Percentiles rank a stretch among this genome's conserved stretches.
phyloP scores from a whole-genome alignment of 306 rosid genomes.

The Citrullus amarus region DNA sequence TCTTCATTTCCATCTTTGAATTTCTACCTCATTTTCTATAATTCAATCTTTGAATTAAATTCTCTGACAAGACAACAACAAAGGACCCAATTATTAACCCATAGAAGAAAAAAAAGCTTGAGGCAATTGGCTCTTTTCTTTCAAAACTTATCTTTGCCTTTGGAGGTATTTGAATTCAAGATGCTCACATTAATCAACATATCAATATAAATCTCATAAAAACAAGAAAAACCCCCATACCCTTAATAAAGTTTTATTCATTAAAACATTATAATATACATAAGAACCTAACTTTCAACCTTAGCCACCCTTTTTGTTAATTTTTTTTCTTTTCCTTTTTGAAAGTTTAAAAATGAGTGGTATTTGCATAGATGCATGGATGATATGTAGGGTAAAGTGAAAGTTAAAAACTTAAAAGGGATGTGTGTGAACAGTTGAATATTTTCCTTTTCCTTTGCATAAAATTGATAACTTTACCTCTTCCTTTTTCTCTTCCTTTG shows the following conservation, averaged over 20 bases:
- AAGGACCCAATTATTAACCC: not conserved
- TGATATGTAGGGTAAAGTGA: not conserved
- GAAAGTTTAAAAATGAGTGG: not conserved
- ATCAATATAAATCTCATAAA: not conserved
- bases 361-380: not conserved
- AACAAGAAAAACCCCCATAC: too few relatives aligned
- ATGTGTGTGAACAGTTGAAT: not conserved
- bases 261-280: not conserved
- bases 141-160: not conserved
- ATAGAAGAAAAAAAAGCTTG: not conserved
- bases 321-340: not conserved
- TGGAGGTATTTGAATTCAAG: not conserved
- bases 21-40: not conserved
- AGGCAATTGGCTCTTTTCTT: not conserved
- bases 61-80: not conserved
- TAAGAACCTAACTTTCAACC: not conserved
- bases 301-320: not conserved
- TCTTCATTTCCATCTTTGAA: not conserved
- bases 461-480: slow-evolving; percentile 40
- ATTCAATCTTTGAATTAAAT: not conserved
- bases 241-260: too few relatives aligned
- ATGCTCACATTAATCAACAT: not conserved
- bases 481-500: slow-evolving; percentile 48
- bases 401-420: not conserved
- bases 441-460: not conserved